Evolutionary conservation across 495 filamentous ascomycete species (phyloP), one percentile per base, ranked within the genome.

Genomic region (Amniculicola lignicola): DNA sequence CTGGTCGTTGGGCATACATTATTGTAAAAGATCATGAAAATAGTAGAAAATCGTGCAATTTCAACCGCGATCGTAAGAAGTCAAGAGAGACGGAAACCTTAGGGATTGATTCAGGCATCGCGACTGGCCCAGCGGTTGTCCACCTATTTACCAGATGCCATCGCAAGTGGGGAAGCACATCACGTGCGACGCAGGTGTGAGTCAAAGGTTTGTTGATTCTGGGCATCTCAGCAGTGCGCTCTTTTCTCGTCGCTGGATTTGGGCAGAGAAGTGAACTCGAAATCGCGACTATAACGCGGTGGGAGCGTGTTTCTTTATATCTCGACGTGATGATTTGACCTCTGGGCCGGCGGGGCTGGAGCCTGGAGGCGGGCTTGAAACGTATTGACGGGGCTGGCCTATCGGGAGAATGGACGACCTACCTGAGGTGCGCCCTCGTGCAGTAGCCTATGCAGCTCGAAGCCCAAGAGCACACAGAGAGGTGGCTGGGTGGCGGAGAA

Each of bases 161-260:
- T 18, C 19, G 0, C 18, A 51, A 27, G 62, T 44, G 54, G 59
- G 48, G 41, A 29, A 18, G 29, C 15, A 6, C 35, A 18, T 36
- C 64, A 65, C 59, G 61, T 62, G 62, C 50, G 61, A 62, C 56
- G 67, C 64, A 65, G 36, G 67, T 67, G 54, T 69, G 67, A 69
- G 64, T 69, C 67, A 69, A 67, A 62, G 63, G 31, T 22, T 11
- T 9, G 15, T 11, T 19, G 21, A 19, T 10, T 38, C 33, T 25
- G 51, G 27, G 37, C 44, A n/a, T 42, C 28, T 33, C 48, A 50
- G 48, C 41, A 58, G 42, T 54, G 59, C 52, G 61, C 60, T 43
- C 57, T 61, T 41, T 29, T 6, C 24, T 38, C 22, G 14, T 47
- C n/a, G 51, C 55, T 61, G 40, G 41, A 63, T 50, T 24, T 44